Conservation (phyloP, 1,139 yeast genomes). For the Magnusiomyces ingens region DNA sequence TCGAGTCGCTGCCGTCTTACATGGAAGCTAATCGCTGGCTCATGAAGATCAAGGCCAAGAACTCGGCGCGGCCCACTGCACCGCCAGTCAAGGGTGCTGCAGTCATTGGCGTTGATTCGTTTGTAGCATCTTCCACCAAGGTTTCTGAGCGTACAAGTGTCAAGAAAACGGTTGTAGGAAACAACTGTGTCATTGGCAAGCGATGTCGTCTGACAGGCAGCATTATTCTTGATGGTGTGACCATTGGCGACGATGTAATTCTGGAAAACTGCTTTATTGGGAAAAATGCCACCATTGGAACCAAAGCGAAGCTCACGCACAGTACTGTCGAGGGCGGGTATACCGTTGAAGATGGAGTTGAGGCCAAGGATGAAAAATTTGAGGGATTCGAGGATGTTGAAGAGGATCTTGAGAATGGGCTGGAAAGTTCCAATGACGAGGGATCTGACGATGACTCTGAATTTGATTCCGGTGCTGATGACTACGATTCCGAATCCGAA, state of each 20-base stretch:
- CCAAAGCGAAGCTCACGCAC: conserved; percentile 38
- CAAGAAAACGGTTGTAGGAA: conserved; percentile 75
- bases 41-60: conserved; percentile 45
- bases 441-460: conserved; percentile 25
- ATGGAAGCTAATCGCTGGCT: conserved; percentile 86
- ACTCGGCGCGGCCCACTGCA: conserved; percentile 31
- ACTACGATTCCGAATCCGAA: conserved; percentile 33
- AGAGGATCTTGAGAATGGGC: conserved; percentile 17
- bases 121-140: conserved; percentile 51
- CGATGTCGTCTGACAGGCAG: conserved; percentile 86
- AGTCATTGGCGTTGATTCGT: conserved; percentile 80
- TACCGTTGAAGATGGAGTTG: conserved; percentile 40
- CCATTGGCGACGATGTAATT: conserved; percentile 60
- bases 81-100: conserved; percentile 55
- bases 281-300: conserved; percentile 50
- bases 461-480: conserved; percentile 30
- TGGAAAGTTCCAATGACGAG: conserved; percentile 28
- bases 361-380: conserved; percentile 77
- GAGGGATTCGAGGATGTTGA: conserved; percentile 58
- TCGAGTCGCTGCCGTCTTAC: conserved; percentile 71
- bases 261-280: conserved; percentile 91
- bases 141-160: conserved; percentile 78
- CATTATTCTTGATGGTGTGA: conserved; percentile 63
- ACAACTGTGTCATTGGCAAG: conserved; percentile 71
- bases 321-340: conserved; percentile 83